Base-by-base conservation (phyloP, 306 rosid species). In the Trifolium pratense region DNA sequence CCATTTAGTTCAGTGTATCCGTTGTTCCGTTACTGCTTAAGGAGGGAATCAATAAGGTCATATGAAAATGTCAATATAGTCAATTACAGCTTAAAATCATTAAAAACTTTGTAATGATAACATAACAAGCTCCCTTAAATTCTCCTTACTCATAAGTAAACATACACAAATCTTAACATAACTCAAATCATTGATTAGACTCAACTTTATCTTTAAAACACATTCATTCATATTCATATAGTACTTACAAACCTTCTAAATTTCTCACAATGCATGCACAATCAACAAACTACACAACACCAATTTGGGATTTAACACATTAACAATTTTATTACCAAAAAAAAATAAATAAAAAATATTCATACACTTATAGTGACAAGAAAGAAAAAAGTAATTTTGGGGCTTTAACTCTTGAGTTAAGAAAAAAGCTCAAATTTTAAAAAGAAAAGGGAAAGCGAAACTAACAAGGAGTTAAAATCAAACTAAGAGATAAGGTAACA, bases 261-360 rank as follows among this genome's bases (percentile, higher is more conserved):
- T 20, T 14, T 43, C 36, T 58, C 32, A 21, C 17, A 79, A 45
- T 62, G 42, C 73, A 45, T 62, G 42, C 73, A 51, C 17, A 71
- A 64, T 23, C 62, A 77, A 60, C 51, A 25, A 77, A 48, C 45
- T 8, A 16, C 2, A 70, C 18, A 78, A 68, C 11, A 60, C 67
- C 58, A 55, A 75, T 13, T 5, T 55, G 25, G 31, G 43, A 51
- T 43, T 17, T 17, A 59, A 59, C 39, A 42, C 17, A 43, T 66
- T 10, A 58, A 5, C 60, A 76, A 57, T 42, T 67, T 57, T 8
- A 61, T 25, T 25, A 11, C 64, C 21, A 21, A 6, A 2, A 68
- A 23, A 62, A 46, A 34, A n/a, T n/a, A n/a, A 5, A 2, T 0
- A 29, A 69, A 21, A 11, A 60, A 39, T 17, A 9, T 29, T 9